Evolutionary conservation across 164 flowering plant genomes (phyloP), one percentile per base, ranked within the genome.

Genomic region (Berberis vulgaris): DNA sequence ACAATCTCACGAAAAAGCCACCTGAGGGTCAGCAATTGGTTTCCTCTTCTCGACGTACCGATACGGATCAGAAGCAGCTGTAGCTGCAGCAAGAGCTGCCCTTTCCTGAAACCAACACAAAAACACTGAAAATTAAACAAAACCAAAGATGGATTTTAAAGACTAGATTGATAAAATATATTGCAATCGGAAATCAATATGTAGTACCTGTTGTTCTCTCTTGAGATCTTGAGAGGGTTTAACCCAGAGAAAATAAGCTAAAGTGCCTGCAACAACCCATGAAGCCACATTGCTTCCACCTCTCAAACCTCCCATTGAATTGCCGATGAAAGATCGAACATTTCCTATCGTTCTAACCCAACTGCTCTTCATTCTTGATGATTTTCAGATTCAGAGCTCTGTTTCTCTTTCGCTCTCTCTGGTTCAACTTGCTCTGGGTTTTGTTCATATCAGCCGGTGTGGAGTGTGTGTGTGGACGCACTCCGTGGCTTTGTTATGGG

Each of bases 21-120:
- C 97, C 90, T 88, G 91, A 67, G 89, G 91, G 81, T 88, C 95
- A 47, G 93, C 87, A 66, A 84, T 76, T 0, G 93, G 92, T 78
- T 80, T 88, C 41, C 86, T 74, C 58, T 79, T 86, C 77, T 90
- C 97, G 1, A 84, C 76, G 38, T 86, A 88, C 0, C 83, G 81
- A 73, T 84, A 69, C 13, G 81, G 84, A 78, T 86, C 95, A 1
- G 87, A 73, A 55, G 82, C 78, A 26, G 26, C 26, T 26, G 26
- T 26, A 26, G 26, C 26, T 4, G 89, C 92, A 49, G 85, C 79
- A 40, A 82, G 67, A 26, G 26, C 26, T 2, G 89, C 91, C 74
- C 67, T 85, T 64, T 85, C 95, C 97, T 90, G 70, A 52, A 63
- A 55, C 46, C 53, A 38, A 12, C 6, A 50, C 1, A 11, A 10